Evolutionary conservation across 108 stramenopile genomes (phyloP), one percentile per base, ranked within the genome.

Genomic region (Nitzschia sp.): DNA sequence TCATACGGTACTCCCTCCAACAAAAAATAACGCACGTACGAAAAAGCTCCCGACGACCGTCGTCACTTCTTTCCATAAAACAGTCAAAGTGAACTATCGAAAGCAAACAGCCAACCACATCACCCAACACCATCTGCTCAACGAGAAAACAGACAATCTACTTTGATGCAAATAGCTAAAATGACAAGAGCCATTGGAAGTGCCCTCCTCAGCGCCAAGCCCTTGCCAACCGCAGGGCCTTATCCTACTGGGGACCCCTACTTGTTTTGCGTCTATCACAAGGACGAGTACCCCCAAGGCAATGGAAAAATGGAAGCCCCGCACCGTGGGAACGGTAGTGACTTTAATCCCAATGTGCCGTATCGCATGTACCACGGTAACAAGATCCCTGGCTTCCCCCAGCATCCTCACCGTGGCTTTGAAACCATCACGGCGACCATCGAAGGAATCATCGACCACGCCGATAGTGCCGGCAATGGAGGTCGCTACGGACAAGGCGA

Each of bases 401-500:
- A 70, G 17, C 92, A 96, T 64, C 92, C 95, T 2, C 95, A 96
- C 68, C 66, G 95, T 25, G 96, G 96, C 17, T 91, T 93, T 60
- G 90, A 93, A 76, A 96, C 96, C 9, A 82, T 96, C 28, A 96
- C 96, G 2, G 81, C 85, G 9, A 89, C 90, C 1, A 71, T 55
- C 13, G 25, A 36, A 41, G 1, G 66, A 44, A 22, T 79, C 11
- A 83, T 96, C 52, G 88, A 92, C 52, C 93, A 96, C 58, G 71
- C 80, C 27, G 93, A 96, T 73, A 78, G 71, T 28, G 33, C 80
- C 23, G 93, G 93, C 2, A 91, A 92, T 74, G 77, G 59, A 0
- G 87, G 82, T 21, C 65, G 84, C 4, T 88, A 86, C 72, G 90
- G 90, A 8, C 41, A 69, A 27, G 86, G 85, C 11, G 93, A 94